Evolutionary conservation across 2,329 filamentous ascomycete genomes (phyloP).

Genomic region (Xylaria sp.): DNA sequence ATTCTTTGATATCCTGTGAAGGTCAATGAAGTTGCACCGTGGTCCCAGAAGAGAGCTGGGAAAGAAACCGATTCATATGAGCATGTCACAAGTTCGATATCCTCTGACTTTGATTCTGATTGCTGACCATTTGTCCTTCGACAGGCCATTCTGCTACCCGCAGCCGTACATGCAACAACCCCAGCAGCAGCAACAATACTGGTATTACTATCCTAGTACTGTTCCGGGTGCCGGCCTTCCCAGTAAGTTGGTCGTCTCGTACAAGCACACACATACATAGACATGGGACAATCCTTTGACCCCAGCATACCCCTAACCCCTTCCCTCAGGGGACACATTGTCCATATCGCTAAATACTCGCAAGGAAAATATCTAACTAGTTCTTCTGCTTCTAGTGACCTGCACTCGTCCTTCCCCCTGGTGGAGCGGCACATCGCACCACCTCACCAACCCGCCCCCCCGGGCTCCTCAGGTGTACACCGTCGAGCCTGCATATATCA

Average conservation of each 20-base stretch:
- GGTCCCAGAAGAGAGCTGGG: not conserved
- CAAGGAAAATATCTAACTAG: not conserved
- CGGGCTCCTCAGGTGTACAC: conserved; percentile 28
- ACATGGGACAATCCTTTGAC: not conserved
- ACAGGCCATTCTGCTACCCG: conserved; percentile 17
- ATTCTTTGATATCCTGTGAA: not conserved
- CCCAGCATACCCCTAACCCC: not conserved
- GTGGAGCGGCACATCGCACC: conserved; percentile 26
- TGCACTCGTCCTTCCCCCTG: conserved; percentile 22
- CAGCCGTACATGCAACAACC: conserved; percentile 2
- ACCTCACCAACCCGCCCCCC: conserved; percentile 27
- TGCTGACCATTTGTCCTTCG: not conserved
- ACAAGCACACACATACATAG: not conserved
- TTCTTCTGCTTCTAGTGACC: conserved; percentile 6
- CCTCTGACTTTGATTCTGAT: not conserved
- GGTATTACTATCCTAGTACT: conserved; percentile 18
- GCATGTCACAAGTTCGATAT: not conserved
- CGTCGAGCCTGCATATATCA: conserved; percentile 27
- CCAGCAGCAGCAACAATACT: conserved; percentile 13
- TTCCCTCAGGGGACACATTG: too few species aligned
- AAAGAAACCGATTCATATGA: not conserved
- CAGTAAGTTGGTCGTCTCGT: conserved; percentile 20
- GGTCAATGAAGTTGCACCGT: not conserved
- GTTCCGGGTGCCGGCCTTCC: not conserved
- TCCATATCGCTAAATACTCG: not conserved